Evolutionary conservation across 164 flowering plant species (phyloP), one percentile per base, ranked within the genome.

Genomic region (Macadamia integrifolia): DNA sequence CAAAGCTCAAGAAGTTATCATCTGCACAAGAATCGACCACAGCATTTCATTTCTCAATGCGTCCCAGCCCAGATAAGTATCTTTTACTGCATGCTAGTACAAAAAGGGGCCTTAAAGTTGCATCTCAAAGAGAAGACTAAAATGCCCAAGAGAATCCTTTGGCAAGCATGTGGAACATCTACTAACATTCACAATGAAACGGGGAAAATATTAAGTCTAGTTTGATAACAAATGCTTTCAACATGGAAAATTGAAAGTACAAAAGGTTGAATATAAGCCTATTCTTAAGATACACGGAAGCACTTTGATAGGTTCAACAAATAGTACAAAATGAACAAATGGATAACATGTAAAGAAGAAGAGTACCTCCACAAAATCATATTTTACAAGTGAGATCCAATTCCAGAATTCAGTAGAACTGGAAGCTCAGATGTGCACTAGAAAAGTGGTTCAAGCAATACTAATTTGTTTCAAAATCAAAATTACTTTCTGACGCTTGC

Each of bases 191-290:
- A 11, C 50, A 46, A 46, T 3, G 50, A 11, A 11, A 11, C 3
- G 50, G 6, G 50, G 50, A 11, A 11, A 11, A 46, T 1, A 11
- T 46, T 9, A 46, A 46, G 12, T 46, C 50, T 46, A 1, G 50
- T 46, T 46, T 9, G 13, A 46, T 9, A 46, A 46, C 12, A 46
- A 46, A 46, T 46, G 50, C 9, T 46, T 46, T 46, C 50, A 46
- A 46, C 50, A 46, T 8, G 50, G 50, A 46, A 46, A 46, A 46
- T 11, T 11, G 13, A 46, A 8, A 83, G 89, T 85, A 85, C 72
- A 77, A 35, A 77, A 74, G 52, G 81, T 85, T 58, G 83, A 79
- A 52, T 82, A 82, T 53, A 43, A 60, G 13, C 6, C 9, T 43
- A 31, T 60, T 3, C 62, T 11, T 30, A 60, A 31, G 2, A 60